These are phyloP conservation scores for Hemerocallis citrina DNA, from an alignment of 106 monocot species.

Conservation along the genomic window DNA sequence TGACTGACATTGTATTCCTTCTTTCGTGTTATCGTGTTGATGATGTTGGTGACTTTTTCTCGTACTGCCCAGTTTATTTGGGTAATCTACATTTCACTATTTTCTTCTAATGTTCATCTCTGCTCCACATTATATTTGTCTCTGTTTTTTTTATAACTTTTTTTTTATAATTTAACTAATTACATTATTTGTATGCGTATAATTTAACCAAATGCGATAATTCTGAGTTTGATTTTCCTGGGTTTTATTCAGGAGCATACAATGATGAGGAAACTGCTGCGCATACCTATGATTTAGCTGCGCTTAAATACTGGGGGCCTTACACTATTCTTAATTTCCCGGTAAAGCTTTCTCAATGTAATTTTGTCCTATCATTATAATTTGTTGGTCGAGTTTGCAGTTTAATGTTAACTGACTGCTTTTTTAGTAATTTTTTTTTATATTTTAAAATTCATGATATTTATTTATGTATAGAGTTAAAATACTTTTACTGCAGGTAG, in stretches of 20 bases:
- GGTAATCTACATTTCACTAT: constrained; percentile 3
- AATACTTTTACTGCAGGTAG: constrained; percentile 15
- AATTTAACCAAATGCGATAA: neutral
- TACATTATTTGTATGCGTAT: neutral
- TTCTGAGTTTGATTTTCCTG: neutral
- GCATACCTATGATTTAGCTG: constrained; percentile 64
- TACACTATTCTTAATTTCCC: constrained; percentile 59
- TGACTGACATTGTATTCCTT: too few species aligned
- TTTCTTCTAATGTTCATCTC: neutral
- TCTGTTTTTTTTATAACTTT: neutral
- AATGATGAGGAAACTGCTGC: constrained; percentile 74
- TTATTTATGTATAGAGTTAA: too few species aligned
- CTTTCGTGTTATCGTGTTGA: too few species aligned
- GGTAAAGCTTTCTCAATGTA: too few species aligned
- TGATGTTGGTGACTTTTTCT: too few species aligned
- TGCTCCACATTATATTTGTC: neutral
- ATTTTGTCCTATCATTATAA: neutral
- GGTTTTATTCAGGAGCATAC: constrained; percentile 49
- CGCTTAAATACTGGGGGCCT: constrained; percentile 80
- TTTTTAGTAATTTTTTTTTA: neutral
- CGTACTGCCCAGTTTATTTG: constrained; percentile 36
- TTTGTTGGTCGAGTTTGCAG: neutral
- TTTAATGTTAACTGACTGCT: neutral
- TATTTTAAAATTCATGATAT: too few species aligned
- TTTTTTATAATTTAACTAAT: neutral